Evolutionary conservation across 257 asterid species (phyloP), one percentile per base, ranked within the genome.

Genomic region (Coffea canephora): DNA sequence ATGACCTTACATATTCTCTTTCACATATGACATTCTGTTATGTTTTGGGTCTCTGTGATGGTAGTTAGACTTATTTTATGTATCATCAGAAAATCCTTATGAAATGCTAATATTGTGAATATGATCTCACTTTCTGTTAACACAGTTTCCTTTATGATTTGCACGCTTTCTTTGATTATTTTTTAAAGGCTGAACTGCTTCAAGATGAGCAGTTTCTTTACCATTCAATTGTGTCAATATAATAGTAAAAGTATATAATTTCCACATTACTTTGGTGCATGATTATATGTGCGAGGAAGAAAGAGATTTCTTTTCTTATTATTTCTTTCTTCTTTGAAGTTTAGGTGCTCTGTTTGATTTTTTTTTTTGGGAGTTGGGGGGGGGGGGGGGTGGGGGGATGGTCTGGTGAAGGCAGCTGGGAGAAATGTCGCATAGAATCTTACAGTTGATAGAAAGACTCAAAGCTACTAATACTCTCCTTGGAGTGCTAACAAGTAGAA

Each of bases 1-100:
- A 88, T 25, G 93, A 15, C 64, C 59, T 61, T 79, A 31, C 77
- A 55, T 8, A 11, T 16, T 55, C 39, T 54, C 50, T 48, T 54
- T 54, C 36, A 12, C 43, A 8, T 34, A 31, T 31, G 34, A 41
- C 39, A 5, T 52, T 73, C 3, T 39, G 43, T 4, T 39, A 27
- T 11, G 34, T 16, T 34, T 34, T 74, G 2, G 39, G 21, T 74
- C 4, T 52, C 36, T 25, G n/a, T 34, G 11, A 36, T 16, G 2
- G 18, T 74, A 36, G n/a, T 8, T 27, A 4, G 50, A 11, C 45
- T 36, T 54, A 18, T 14, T 34, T 27, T 34, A 52, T 31, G 39
- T 34, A 54, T 74, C 36, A 34, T 50, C 45, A 49, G 25, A 48
- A 74, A 21, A 41, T 16, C 5, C 14, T 64, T 13, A 36, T 18